These are phyloP conservation scores for Sporothrix variecibatus DNA, from an alignment of 2,329 filamentous ascomycete species.

Conservation along the genomic window DNA sequence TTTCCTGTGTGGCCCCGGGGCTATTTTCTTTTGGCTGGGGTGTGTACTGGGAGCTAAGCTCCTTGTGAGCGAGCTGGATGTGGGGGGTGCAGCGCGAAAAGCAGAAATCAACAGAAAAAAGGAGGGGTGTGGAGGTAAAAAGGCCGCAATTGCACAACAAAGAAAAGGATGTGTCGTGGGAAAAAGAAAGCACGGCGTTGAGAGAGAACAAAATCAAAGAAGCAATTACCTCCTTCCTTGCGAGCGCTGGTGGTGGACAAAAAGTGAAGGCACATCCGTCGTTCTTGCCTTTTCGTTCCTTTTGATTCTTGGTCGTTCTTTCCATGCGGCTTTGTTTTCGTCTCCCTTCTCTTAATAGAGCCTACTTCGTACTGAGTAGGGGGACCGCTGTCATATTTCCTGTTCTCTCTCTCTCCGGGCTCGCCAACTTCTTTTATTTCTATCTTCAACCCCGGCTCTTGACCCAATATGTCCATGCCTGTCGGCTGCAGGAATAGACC, in stretches of 20 bases:
- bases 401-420: not conserved
- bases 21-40: not conserved
- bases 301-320: not conserved
- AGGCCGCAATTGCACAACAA: conserved; percentile 12
- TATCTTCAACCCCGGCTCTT: not conserved
- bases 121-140: not conserved
- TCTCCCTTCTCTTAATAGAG: not conserved
- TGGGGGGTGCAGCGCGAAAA: not conserved
- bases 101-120: not conserved
- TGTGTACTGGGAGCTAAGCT: not conserved
- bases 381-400: not conserved
- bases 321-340: not conserved
- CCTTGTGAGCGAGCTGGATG: conserved; percentile 8
- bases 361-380: too few species aligned
- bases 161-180: conserved; percentile 1
- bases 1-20: conserved; percentile 30
- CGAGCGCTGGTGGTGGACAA: not conserved
- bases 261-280: not conserved
- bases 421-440: not conserved
- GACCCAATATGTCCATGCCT: not conserved
- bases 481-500: conserved; percentile 1
- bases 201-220: not conserved
- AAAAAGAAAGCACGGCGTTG: conserved; percentile 3
- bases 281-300: not conserved
- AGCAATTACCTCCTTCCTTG: not conserved